These are phyloP conservation scores for Tetrahymena elliotti DNA, from an alignment of 73 alveolate species.

Conservation along the genomic window DNA sequence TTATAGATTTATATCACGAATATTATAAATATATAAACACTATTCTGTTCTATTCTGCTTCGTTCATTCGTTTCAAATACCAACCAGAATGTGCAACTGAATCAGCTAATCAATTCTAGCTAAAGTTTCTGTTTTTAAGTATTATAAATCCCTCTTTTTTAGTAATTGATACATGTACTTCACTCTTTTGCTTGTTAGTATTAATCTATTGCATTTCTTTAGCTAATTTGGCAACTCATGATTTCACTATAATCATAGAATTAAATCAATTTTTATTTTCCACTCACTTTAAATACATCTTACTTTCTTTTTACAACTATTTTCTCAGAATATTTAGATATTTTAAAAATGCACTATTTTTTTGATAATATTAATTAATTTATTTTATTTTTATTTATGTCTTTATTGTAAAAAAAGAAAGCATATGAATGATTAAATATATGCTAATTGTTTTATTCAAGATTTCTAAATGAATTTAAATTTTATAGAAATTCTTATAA, in stretches of 20 bases:
- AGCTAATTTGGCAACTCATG: background rate
- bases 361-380: no score
- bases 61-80: background rate
- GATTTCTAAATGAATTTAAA: no score
- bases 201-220: background rate
- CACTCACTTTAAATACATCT: no score
- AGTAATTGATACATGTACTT: background rate
- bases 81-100: background rate
- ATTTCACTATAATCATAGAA: background rate
- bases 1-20: background rate
- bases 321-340: background rate
- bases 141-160: background rate
- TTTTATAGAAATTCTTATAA: no score
- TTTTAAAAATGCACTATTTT: no score
- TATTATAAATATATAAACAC: background rate
- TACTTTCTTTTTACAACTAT: background rate
- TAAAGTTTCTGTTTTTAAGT: background rate
- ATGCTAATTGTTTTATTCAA: background rate
- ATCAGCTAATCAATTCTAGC: background rate
- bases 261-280: background rate
- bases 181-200: background rate
- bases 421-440: background rate
- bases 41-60: no score
- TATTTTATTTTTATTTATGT: no score
- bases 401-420: background rate